Evolutionary conservation across 116 monocot genomes (phyloP), one percentile per base, ranked within the genome.

Genomic region (Cymodocea nodosa): DNA sequence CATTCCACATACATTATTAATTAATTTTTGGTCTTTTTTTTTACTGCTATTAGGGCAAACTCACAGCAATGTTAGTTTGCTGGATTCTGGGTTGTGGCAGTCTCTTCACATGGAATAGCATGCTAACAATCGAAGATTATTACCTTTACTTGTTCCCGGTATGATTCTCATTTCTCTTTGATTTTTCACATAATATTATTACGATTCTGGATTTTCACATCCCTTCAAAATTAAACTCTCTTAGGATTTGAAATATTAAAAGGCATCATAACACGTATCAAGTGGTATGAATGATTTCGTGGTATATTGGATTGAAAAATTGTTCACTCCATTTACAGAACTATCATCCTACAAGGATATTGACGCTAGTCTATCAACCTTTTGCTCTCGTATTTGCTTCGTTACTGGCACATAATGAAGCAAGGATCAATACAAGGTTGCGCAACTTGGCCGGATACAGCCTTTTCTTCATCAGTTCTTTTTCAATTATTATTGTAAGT

Each of bases 61-160:
- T 15, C 60, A 52, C 44, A 11, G 87, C 79, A 22, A 81, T 75
- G 59, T n/a, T 79, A 3, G 69, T 81, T 11, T 84, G 87, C 69
- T 87, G 83, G 83, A 55, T 87, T 57, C 78, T 83, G 35, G 87
- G 87, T 67, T 73, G 68, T 59, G 87, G 87, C 60, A 73, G 70
- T 55, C 81, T 83, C 65, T 78, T 87, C 55, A 25, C 83, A 64
- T 87, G 78, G 78, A 84, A 87, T 35, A 84, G 87, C 71, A 84
- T 87, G 84, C 23, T 84, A 35, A 87, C 84, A 15, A 79, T 87
- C 65, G 87, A 84, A 79, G 87, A 87, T 72, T 87, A 87, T 52
- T 84, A 84, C 52, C 69, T 67, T 8, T 67, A 70, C 69, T 74
- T 85, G 60, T 85, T 85, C 52, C 85, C 82, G 1, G 82, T 82